Evolutionary conservation across 352 stramenopile species (phyloP).

Genomic region (Plasmopara viticola): DNA sequence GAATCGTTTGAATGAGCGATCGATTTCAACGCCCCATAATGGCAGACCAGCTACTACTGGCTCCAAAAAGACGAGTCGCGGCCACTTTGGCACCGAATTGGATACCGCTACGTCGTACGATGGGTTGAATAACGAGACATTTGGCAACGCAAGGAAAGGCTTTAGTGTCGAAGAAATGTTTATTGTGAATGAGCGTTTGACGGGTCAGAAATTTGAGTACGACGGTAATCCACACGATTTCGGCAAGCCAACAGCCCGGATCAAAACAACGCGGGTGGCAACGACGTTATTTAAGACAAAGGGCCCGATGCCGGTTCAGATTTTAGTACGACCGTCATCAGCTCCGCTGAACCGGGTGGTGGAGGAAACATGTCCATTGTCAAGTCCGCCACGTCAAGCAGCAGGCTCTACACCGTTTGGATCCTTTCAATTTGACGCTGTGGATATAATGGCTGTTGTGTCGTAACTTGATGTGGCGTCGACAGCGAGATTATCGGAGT

Average conservation of each 20-base stretch:
- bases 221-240: constrained; percentile 95
- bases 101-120: constrained; percentile 77
- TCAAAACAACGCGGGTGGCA: constrained; percentile 17
- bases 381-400: constrained; percentile 35
- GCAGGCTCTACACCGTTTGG: constrained; percentile 36
- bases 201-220: constrained; percentile 90
- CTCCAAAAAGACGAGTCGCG: constrained; percentile 34
- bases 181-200: constrained; percentile 88
- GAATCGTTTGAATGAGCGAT: constrained; percentile 34
- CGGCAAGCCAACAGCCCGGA: constrained; percentile 45
- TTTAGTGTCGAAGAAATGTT: constrained; percentile 96
- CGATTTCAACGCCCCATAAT: constrained; percentile 69
- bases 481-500: constrained; percentile 19
- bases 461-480: constrained; percentile 39
- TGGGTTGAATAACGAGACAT: constrained; percentile 84
- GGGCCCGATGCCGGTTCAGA: constrained; percentile 37
- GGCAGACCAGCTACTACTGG: constrained; percentile 29
- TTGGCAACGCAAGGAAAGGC: constrained; percentile 63
- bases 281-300: constrained; percentile 51
- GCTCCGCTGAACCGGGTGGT: constrained; percentile 45
- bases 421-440: constrained; percentile 75
- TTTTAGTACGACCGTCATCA: constrained; percentile 34
- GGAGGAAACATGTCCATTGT: constrained; percentile 34
- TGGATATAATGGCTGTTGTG: constrained; percentile 86
- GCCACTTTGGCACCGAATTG: constrained; percentile 81